Percentiles rank a stretch among this genome's conserved stretches.
phyloP scores from a whole-genome alignment of 1,284 basidiomycete genomes.

The Taiwanofungus camphoratus region DNA sequence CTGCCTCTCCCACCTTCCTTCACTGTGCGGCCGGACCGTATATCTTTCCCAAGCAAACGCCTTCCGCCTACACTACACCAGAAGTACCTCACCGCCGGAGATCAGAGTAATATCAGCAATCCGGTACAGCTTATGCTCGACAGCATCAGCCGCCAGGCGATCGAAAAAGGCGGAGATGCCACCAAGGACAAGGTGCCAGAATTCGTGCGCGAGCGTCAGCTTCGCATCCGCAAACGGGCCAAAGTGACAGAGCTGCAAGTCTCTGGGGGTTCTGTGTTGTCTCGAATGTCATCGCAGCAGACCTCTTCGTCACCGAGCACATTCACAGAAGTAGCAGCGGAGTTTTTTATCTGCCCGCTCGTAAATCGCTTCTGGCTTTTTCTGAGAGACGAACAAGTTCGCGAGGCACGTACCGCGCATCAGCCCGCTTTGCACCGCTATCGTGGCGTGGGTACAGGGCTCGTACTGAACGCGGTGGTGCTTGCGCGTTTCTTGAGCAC shows the following conservation, averaged over 20 bases:
- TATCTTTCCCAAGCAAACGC: slow-evolving; percentile 71
- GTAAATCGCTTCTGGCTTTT: slow-evolving; percentile 91
- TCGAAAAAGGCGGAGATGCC: slow-evolving; percentile 48
- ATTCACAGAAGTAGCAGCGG: slow-evolving; percentile 78
- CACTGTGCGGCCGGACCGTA: slow-evolving; percentile 32
- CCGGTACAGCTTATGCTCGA: slow-evolving; percentile 51
- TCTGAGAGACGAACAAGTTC: slow-evolving; percentile 72
- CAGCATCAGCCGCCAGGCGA: slow-evolving; percentile 51
- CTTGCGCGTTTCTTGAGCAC: slow-evolving; percentile 74
- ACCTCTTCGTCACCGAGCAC: slow-evolving; percentile 26
- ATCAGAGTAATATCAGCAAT: slow-evolving; percentile 25
- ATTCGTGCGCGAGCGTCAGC: slow-evolving; percentile 65
- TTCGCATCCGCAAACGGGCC: slow-evolving; percentile 54
- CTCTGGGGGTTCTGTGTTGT: slow-evolving; percentile 1
- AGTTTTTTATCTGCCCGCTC: slow-evolving; percentile 83
- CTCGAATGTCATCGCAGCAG: slow-evolving; percentile 16
- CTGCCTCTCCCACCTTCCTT: slow-evolving; percentile 46
- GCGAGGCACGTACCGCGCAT: slow-evolving; percentile 62
- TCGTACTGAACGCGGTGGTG: slow-evolving; percentile 73
- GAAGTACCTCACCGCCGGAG: slow-evolving; percentile 49
- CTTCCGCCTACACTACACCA: slow-evolving; percentile 68
- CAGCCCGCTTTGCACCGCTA: slow-evolving; percentile 47
- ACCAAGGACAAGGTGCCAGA: slow-evolving; percentile 49
- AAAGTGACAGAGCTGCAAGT: slow-evolving; percentile 39
- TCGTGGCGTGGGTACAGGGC: slow-evolving; percentile 69